Base-by-base conservation (phyloP, 108 stramenopile species). In the Bacterosira constricta region DNA sequence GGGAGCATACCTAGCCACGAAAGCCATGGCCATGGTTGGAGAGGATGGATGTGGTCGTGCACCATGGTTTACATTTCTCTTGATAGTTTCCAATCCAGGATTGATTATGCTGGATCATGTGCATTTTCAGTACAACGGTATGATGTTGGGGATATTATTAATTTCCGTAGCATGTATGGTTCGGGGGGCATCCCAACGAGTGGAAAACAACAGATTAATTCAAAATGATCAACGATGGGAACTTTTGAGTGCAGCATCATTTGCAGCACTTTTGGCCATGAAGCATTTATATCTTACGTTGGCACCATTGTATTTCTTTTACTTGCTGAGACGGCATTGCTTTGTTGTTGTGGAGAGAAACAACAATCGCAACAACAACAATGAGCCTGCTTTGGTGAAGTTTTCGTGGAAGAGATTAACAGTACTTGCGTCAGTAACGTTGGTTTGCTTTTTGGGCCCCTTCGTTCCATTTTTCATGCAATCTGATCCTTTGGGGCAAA, bases 101-200 rank as follows among this genome's bases (percentile, higher is more conserved):
- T 71, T 99, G n/a, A 57, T 99, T 13, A 79, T 97, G 86, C 64
- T 98, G 41, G 98, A 99, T 75, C 93, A 95, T 77, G 82, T 98
- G 11, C 96, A 96, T 67, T 96, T 98, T 76, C 96, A 96, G 61
- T 99, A 99, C 87, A 99, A 99, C 57, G 96, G 96, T 1, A 84
- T 95, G 81, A 59, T 99, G 18, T 63, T 98, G 18, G 97, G 97
- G 23, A 44, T 98, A 54, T 80, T 97, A 30, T 63, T 97, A 39
- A 66, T 81, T 34, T 93, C 90, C 9, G 44, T 96, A 51, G 90
- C 69, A 9, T 89, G 64, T 65, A 71, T 94, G 49, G 52, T 84
- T 49, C 58, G 72, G 46, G 89, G 85, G 1, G 45, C 60, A 38
- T 17, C 67, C 9, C 42, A 21, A 17, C 15, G 30, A 29, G 6